These are phyloP conservation scores for Saccharomyces kudriavzevii DNA, from an alignment of 805 yeast genomes.

Conservation along the genomic window DNA sequence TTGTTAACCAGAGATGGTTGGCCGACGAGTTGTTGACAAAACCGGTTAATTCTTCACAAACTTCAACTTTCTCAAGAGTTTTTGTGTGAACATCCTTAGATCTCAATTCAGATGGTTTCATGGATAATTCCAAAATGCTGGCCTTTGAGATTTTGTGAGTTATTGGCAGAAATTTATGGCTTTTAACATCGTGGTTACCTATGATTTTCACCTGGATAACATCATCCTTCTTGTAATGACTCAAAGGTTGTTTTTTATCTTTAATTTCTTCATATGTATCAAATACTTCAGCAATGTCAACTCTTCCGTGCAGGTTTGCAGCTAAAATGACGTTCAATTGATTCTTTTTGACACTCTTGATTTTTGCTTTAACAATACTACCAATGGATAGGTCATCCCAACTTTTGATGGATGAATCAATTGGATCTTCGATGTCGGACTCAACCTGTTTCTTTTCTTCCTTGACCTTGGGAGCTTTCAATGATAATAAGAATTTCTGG, in stretches of 20 bases:
- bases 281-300: constrained; percentile 67
- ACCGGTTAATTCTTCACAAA: constrained; percentile 46
- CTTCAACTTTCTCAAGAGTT: constrained; percentile 36
- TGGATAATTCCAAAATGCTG: constrained; percentile 56
- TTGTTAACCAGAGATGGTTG: constrained; percentile 58
- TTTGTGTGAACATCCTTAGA: constrained; percentile 25
- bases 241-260: constrained; percentile 51
- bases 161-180: constrained; percentile 58
- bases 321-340: constrained; percentile 72
- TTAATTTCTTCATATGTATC: constrained; percentile 45
- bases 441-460: constrained; percentile 7
- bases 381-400: constrained; percentile 54
- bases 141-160: constrained; percentile 50
- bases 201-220: constrained; percentile 54
- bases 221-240: constrained; percentile 51
- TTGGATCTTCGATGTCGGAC: constrained; percentile 42
- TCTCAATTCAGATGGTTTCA: constrained; percentile 36
- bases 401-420: constrained; percentile 44
- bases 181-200: constrained; percentile 68
- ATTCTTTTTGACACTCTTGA: constrained; percentile 58
- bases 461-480: constrained; percentile 35
- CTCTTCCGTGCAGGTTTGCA: constrained; percentile 69
- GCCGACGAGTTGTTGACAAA: constrained; percentile 57
- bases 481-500: constrained; percentile 60
- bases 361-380: constrained; percentile 46